Percentiles rank a stretch among this genome's conserved stretches.
phyloP scores from a whole-genome alignment of 73 alveolate genomes.

The Paramecium biaurelia region DNA sequence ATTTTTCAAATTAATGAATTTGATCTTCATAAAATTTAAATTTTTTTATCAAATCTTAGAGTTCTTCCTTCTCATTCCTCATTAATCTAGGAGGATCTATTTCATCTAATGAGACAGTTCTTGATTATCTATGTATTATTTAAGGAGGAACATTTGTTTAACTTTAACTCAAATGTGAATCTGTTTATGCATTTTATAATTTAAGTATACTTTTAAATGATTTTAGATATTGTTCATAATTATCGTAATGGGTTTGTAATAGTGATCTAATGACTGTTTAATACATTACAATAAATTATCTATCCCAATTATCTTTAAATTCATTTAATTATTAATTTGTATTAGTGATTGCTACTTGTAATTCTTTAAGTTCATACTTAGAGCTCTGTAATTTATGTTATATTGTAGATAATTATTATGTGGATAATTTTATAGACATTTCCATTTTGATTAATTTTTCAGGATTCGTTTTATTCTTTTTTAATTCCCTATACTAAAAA shows the following conservation, averaged over 20 bases:
- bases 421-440: neutral
- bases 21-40: neutral
- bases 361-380: neutral
- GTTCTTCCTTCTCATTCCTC: constrained; percentile 25
- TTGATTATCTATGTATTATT: neutral
- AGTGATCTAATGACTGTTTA: neutral
- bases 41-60: neutral
- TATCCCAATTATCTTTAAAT: constrained; percentile 23
- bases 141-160: neutral
- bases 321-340: neutral
- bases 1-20: neutral
- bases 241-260: neutral
- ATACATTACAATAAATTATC: neutral
- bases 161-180: neutral
- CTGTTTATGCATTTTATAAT: neutral
- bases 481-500: neutral
- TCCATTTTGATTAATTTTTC: neutral
- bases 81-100: constrained; percentile 17
- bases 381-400: neutral
- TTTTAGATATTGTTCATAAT: neutral
- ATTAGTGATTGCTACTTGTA: neutral
- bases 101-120: neutral
- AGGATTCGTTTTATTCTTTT: neutral
- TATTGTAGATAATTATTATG: neutral
- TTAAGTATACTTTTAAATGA: neutral